Percentiles rank a stretch among this genome's conserved stretches.
Evolutionary conservation across 306 rosid species (phyloP).

Genomic region (Dalbergia oliveri): DNA sequence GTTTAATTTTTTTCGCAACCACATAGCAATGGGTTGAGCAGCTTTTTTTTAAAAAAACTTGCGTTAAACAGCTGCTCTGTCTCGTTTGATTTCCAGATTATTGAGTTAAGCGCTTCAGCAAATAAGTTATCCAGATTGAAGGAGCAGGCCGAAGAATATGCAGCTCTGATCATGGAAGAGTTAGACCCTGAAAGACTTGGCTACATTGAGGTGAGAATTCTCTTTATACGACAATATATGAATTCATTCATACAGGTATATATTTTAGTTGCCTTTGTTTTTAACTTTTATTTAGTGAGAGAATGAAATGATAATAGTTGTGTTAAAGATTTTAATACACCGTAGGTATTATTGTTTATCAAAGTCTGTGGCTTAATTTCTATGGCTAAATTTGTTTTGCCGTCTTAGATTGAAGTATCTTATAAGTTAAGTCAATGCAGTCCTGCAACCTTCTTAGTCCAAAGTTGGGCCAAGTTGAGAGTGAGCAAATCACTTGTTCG

Average conservation of each 20-base stretch:
- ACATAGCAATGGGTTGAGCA: too few relatives aligned
- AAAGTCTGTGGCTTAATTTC: neutral
- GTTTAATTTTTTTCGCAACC: too few relatives aligned
- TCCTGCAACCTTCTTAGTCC: neutral
- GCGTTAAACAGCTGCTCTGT: neutral
- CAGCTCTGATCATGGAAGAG: constrained; percentile 96
- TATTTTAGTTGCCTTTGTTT: neutral
- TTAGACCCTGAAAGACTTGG: constrained; percentile 92
- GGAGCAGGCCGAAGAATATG: constrained; percentile 98
- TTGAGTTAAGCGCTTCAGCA: constrained; percentile 91
- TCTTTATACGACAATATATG: neutral
- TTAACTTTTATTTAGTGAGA: too few relatives aligned
- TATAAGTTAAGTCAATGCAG: neutral
- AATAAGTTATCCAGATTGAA: constrained; percentile 87
- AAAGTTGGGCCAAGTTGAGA: neutral
- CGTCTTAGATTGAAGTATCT: too few relatives aligned
- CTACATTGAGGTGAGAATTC: constrained; percentile 77
- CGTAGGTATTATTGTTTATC: neutral
- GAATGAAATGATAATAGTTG: too few relatives aligned
- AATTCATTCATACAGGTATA: constrained; percentile 1
- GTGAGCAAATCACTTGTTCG: neutral
- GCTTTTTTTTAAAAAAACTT: neutral
- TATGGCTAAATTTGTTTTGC: neutral
- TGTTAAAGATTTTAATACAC: neutral
- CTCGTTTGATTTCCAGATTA: constrained; percentile 63